phyloP scores from a whole-genome alignment of 225 moss, liverwort and hornwort species.

The Physcomitrellopsis africana region DNA sequence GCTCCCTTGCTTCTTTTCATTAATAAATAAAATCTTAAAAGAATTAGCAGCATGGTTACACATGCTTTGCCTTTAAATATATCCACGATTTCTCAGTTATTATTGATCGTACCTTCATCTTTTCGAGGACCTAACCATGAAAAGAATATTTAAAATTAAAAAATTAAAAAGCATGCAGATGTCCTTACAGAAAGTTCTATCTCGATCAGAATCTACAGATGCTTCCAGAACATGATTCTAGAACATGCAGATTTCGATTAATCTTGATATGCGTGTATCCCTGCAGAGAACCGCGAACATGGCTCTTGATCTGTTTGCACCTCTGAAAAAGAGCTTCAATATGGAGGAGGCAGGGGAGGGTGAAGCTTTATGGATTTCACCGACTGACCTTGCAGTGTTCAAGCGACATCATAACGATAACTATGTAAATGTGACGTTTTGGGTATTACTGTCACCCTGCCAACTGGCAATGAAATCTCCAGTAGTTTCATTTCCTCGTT shows the following conservation, averaged over 20 bases:
- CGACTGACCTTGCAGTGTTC: too few relatives aligned
- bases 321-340: not conserved
- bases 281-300: constrained; percentile 13
- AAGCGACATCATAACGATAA: too few relatives aligned
- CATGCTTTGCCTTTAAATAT: not conserved
- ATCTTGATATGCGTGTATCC: not conserved
- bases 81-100: too few relatives aligned
- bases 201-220: not conserved
- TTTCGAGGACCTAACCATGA: not conserved
- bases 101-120: not conserved
- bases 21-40: too few relatives aligned
- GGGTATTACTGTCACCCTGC: too few relatives aligned
- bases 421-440: too few relatives aligned
- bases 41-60: not conserved
- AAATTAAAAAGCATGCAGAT: not conserved
- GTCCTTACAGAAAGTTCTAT: not conserved
- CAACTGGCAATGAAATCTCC: too few relatives aligned
- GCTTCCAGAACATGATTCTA: not conserved
- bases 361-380: too few relatives aligned
- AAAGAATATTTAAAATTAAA: too few relatives aligned
- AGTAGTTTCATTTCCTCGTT: too few relatives aligned
- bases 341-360: not conserved
- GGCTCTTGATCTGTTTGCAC: not conserved
- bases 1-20: not conserved
- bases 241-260: not conserved